These are phyloP conservation scores for Metarhizium brunneum DNA, from an alignment of 2,329 filamentous ascomycete genomes.

Conservation along the genomic window DNA sequence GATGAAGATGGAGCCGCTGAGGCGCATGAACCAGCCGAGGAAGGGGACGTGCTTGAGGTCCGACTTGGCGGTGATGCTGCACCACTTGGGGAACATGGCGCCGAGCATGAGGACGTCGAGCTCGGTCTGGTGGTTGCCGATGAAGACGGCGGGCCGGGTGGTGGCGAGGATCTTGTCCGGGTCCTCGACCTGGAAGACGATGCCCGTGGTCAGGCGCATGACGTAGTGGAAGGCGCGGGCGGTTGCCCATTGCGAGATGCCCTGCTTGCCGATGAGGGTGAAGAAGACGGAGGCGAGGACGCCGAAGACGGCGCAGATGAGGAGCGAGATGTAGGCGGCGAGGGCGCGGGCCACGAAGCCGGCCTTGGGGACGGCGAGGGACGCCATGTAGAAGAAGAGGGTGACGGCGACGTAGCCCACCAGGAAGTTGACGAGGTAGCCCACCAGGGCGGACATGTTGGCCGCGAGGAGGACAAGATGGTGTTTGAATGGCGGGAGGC, in stretches of 20 bases:
- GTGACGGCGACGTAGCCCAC: constrained; percentile 42
- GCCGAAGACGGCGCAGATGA: constrained; percentile 60
- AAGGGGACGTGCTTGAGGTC: constrained; percentile 71
- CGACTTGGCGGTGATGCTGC: constrained; percentile 86
- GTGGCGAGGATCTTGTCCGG: constrained; percentile 51
- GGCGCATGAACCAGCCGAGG: constrained; percentile 87
- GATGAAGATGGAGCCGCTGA: constrained; percentile 90
- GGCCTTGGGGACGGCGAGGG: constrained; percentile 46
- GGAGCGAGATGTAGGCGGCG: constrained; percentile 53
- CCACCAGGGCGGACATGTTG: constrained; percentile 17
- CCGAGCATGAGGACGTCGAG: constrained; percentile 91
- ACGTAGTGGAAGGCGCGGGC: constrained; percentile 70
- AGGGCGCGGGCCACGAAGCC: constrained; percentile 62
- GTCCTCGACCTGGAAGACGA: constrained; percentile 69
- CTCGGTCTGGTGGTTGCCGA: constrained; percentile 94
- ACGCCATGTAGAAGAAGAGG: constrained; percentile 52
- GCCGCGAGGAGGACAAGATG: background rate
- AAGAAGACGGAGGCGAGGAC: constrained; percentile 65
- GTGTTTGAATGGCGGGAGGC: background rate
- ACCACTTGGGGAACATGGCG: constrained; percentile 80
- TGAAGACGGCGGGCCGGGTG: constrained; percentile 74
- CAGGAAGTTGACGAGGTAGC: constrained; percentile 36
- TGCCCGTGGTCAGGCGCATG: constrained; percentile 67
- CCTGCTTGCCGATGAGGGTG: constrained; percentile 60
- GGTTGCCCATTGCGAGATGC: constrained; percentile 77